These are phyloP conservation scores for Blastocystis sp. DNA, from an alignment of 352 stramenopile genomes.

Conservation along the genomic window DNA sequence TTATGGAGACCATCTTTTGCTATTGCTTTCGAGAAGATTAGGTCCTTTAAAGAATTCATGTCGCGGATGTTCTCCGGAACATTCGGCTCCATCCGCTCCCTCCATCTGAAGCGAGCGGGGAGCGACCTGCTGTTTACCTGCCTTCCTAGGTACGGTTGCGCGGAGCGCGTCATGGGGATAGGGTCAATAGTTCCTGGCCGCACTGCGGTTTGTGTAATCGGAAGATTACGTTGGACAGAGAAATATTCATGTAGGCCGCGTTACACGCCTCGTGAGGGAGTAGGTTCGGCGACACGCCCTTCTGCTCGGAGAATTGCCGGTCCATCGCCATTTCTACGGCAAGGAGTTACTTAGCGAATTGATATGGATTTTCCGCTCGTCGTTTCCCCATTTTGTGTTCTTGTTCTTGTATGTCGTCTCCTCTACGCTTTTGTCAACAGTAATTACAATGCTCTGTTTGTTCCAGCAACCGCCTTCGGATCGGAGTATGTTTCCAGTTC, in stretches of 20 bases:
- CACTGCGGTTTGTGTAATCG: slow-evolving; percentile 60
- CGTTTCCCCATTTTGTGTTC: neutral
- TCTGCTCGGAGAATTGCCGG: slow-evolving; percentile 67
- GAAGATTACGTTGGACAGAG: slow-evolving; percentile 60
- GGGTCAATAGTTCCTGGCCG: slow-evolving; percentile 55
- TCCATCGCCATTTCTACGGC: slow-evolving; percentile 47
- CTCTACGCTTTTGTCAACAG: too few relatives aligned
- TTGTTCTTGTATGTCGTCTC: too few relatives aligned
- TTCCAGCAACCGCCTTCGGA: too few relatives aligned
- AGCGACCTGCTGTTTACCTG: slow-evolving; percentile 63
- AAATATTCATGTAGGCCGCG: slow-evolving; percentile 55
- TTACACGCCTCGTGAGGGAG: neutral
- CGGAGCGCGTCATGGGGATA: neutral
- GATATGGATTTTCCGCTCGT: neutral
- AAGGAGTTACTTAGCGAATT: slow-evolving; percentile 54
- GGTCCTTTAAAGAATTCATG: slow-evolving; percentile 47
- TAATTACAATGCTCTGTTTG: too few relatives aligned
- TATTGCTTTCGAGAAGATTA: slow-evolving; percentile 19
- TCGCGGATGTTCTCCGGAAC: slow-evolving; percentile 60
- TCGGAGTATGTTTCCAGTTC: too few relatives aligned
- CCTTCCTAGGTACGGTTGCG: slow-evolving; percentile 10
- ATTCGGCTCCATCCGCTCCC: slow-evolving; percentile 61
- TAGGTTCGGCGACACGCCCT: slow-evolving; percentile 64
- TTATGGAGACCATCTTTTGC: neutral
- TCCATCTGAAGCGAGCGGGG: slow-evolving; percentile 46